Conservation (phyloP, 345 rosid species). For the Boechera stricta region DNA sequence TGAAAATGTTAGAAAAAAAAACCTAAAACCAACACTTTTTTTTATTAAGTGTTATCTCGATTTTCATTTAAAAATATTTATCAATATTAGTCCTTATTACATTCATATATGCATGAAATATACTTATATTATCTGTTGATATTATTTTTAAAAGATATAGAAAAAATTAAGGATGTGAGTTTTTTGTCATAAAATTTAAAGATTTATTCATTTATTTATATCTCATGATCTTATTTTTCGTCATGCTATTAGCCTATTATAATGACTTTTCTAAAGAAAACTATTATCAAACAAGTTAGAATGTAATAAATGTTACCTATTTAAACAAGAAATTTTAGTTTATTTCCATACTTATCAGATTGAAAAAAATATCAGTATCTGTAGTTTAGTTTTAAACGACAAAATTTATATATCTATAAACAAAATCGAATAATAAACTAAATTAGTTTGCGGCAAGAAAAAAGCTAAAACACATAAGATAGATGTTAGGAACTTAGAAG, state of each 20-base stretch:
- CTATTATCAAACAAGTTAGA: neutral
- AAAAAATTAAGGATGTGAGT: neutral
- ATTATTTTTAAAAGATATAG: neutral
- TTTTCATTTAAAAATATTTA: neutral
- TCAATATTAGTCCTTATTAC: neutral
- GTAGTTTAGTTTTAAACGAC: neutral
- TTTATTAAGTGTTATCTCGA: neutral
- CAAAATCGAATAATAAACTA: neutral
- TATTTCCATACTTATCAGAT: neutral
- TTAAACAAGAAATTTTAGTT: neutral
- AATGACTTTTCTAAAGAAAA: neutral
- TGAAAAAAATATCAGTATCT: neutral
- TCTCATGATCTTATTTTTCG: neutral
- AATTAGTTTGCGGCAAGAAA: slow-evolving; percentile 9
- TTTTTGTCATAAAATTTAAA: neutral
- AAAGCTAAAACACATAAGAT: slow-evolving; percentile 33
- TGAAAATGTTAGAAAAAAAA: no score
- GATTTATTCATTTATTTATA: neutral
- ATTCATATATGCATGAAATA: neutral
- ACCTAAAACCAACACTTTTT: neutral
- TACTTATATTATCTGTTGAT: neutral
- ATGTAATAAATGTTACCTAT: neutral
- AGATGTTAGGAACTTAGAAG: slow-evolving; percentile 34
- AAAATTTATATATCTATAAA: neutral
- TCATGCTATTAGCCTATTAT: neutral